Percentiles rank a stretch among this genome's conserved stretches.
Evolutionary conservation across 345 rosid species (phyloP).

Genomic region (Eucalyptus paniculata): DNA sequence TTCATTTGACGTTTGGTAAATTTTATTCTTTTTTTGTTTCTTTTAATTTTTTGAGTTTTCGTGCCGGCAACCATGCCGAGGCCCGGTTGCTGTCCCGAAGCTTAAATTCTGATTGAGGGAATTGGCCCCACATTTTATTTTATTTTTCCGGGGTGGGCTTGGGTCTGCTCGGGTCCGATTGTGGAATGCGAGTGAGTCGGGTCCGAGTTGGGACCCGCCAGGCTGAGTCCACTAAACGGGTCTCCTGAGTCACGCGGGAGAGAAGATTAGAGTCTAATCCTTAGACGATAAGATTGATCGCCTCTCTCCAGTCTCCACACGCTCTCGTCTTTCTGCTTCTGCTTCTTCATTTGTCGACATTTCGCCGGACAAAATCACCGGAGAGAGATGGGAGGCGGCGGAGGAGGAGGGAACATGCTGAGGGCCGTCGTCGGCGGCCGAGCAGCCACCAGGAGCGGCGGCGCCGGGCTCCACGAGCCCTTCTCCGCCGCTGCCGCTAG

Average conservation of each 20-base stretch:
- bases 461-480: not conserved
- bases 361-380: not conserved
- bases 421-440: conserved; percentile 39
- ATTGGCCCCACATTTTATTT: not conserved
- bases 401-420: conserved; percentile 35
- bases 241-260: not conserved
- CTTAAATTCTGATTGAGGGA: not conserved
- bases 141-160: not conserved
- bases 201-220: not conserved
- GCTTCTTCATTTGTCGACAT: not conserved
- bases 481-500: not conserved
- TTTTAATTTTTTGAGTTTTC: too few species aligned
- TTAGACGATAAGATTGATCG: not conserved
- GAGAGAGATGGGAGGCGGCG: conserved; percentile 37
- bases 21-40: too few species aligned
- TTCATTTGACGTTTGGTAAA: too few species aligned
- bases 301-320: fast-evolving
- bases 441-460: not conserved
- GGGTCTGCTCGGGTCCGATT: not conserved
- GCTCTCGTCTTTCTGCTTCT: not conserved
- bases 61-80: not conserved
- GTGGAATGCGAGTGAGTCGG: not conserved
- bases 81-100: not conserved
- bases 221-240: not conserved
- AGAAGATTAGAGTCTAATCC: too few species aligned